Evolutionary conservation across 2,329 filamentous ascomycete genomes (phyloP).

Genomic region (Tolypocladium nubicola): DNA sequence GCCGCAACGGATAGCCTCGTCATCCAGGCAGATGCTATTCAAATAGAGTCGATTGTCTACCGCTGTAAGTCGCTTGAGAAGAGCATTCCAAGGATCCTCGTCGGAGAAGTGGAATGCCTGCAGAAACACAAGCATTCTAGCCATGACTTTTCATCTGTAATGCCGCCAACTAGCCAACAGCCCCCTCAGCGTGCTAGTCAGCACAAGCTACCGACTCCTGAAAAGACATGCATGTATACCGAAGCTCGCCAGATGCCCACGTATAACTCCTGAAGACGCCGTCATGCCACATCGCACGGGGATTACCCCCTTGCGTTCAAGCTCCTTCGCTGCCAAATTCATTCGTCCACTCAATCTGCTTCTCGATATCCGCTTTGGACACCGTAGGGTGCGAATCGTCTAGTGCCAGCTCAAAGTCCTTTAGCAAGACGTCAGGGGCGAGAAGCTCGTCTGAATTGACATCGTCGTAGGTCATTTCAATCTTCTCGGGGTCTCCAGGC

Average conservation of each 20-base stretch:
- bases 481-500: conserved; percentile 73
- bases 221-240: conserved; percentile 5
- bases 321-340: conserved; percentile 91
- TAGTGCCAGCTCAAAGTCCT: conserved; percentile 90
- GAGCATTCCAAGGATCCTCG: background rate
- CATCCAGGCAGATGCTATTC: background rate
- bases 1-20: no score
- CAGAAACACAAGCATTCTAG: background rate
- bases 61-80: background rate
- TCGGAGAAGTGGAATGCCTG: no score
- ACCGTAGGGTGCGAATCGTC: conserved; percentile 84
- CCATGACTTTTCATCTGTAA: background rate
- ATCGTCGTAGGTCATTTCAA: conserved; percentile 90
- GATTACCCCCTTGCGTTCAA: conserved; percentile 14
- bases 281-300: conserved; percentile 12
- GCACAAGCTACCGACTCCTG: background rate
- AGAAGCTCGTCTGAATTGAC: conserved; percentile 75
- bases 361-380: conserved; percentile 70
- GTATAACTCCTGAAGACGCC: conserved; percentile 19
- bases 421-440: conserved; percentile 76
- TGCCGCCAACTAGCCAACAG: background rate
- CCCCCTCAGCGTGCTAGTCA: background rate
- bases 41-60: background rate
- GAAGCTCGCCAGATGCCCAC: conserved; percentile 10
- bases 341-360: conserved; percentile 85